Percentiles rank a stretch among this genome's conserved stretches.
Evolutionary conservation across 768 basidiomycete species (phyloP).

Genomic region (Tephrocybe rancida): DNA sequence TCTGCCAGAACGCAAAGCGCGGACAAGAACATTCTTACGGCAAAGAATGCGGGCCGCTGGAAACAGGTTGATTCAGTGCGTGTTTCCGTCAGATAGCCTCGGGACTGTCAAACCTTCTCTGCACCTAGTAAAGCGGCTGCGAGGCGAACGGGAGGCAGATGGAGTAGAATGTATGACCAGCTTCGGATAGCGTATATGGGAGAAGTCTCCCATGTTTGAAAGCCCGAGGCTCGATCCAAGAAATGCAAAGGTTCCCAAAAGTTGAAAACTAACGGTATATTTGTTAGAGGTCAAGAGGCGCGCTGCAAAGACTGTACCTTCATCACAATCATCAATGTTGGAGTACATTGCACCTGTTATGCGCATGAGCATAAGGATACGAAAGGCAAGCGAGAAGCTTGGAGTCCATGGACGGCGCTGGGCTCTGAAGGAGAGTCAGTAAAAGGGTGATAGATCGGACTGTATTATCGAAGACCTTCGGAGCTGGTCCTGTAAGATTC

Average conservation of each 20-base stretch:
- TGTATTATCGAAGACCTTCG: slow-evolving; percentile 51
- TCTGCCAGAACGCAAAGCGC: slow-evolving; percentile 77
- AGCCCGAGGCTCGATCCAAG: slow-evolving; percentile 80
- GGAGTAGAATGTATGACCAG: slow-evolving; percentile 90
- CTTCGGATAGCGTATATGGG: slow-evolving; percentile 91
- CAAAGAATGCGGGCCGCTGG: slow-evolving; percentile 88
- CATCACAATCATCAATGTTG: slow-evolving; percentile 94
- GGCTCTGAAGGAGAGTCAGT: slow-evolving; percentile 41
- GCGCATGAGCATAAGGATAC: slow-evolving; percentile 80
- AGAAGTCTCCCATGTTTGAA: slow-evolving; percentile 98
- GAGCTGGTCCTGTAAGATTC: slow-evolving; percentile 80
- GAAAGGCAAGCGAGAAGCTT: slow-evolving; percentile 79
- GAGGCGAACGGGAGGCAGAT: slow-evolving; percentile 67
- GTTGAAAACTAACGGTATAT: slow-evolving; percentile 76
- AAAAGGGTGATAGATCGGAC: background rate
- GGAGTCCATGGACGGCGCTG: slow-evolving; percentile 85
- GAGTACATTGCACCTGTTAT: slow-evolving; percentile 91
- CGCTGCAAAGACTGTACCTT: slow-evolving; percentile 55
- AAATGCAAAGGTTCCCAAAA: slow-evolving; percentile 99
- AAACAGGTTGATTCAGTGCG: slow-evolving; percentile 15
- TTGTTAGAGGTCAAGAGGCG: background rate
- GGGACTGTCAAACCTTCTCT: slow-evolving; percentile 64
- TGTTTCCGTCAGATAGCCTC: background rate
- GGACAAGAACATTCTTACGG: slow-evolving; percentile 79
- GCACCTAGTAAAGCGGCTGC: slow-evolving; percentile 52